Evolutionary conservation across 2,329 filamentous ascomycete species (phyloP).

Genomic region (Fusarium humuli): DNA sequence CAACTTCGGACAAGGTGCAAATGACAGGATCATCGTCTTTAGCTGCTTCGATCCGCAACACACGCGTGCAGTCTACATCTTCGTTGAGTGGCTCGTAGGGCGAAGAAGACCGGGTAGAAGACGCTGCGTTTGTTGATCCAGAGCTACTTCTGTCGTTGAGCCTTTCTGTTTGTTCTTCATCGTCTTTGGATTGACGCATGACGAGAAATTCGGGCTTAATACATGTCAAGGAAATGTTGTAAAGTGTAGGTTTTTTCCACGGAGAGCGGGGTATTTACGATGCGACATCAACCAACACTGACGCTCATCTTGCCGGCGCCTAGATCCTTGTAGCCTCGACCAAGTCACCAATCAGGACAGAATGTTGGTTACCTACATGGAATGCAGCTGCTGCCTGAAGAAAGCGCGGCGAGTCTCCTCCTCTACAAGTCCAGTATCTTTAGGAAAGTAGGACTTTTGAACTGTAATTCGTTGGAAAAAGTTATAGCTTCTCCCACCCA

Average conservation of each 20-base stretch:
- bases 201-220: background rate
- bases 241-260: background rate
- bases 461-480: too few relatives aligned
- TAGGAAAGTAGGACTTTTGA: too few relatives aligned
- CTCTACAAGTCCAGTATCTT: too few relatives aligned
- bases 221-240: too few relatives aligned
- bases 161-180: background rate
- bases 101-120: too few relatives aligned
- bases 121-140: too few relatives aligned
- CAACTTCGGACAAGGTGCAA: background rate
- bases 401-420: too few relatives aligned
- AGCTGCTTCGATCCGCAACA: background rate
- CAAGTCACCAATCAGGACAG: too few relatives aligned
- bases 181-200: background rate
- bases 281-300: background rate
- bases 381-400: too few relatives aligned
- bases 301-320: background rate
- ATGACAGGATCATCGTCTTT: background rate
- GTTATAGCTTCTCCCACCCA: too few relatives aligned
- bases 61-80: background rate
- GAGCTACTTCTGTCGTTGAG: fast-evolving
- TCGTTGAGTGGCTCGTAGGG: background rate
- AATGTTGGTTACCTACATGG: too few relatives aligned
- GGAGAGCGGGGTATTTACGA: background rate
- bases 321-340: background rate